A percentile compares a stretch with the other conserved stretches of the same genome.
Evolutionary conservation across 352 stramenopile genomes (phyloP).

Genomic region (Blastocystis hominis): DNA sequence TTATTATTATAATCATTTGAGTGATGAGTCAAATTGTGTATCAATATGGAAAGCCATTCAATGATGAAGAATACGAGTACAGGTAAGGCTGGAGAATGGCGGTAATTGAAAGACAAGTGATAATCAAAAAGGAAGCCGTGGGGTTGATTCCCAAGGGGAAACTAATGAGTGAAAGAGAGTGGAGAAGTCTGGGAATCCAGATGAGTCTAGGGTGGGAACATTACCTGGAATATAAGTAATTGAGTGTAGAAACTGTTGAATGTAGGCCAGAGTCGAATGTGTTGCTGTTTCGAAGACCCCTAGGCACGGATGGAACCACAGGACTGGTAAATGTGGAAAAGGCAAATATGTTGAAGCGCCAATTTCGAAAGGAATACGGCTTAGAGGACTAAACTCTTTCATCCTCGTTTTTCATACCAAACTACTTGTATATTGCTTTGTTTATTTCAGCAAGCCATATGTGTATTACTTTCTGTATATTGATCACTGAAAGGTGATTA

Average conservation of each 20-base stretch:
- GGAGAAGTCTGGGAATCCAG: conserved; percentile 2
- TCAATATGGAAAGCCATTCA: conserved; percentile 26
- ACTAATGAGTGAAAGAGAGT: neutral
- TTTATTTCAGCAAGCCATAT: neutral
- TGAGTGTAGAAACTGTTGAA: neutral
- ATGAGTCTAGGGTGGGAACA: conserved; percentile 41
- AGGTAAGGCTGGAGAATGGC: neutral
- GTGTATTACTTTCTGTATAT: neutral
- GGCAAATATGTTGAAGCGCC: neutral
- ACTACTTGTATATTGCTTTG: neutral
- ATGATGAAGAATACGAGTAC: conserved; percentile 39
- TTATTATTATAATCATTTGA: too few species aligned
- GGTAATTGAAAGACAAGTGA: neutral
- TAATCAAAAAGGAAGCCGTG: neutral
- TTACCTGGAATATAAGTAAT: conserved; percentile 9
- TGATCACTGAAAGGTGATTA: neutral
- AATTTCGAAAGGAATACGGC: conserved; percentile 35
- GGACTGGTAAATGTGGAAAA: neutral
- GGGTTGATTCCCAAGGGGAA: neutral
- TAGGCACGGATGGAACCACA: conserved; percentile 9
- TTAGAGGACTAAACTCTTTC: neutral
- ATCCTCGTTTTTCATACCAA: neutral
- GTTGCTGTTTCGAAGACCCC: neutral
- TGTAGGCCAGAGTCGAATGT: conserved; percentile 27
- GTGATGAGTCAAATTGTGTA: conserved; percentile 27